Evolutionary conservation across 148 eudicot genomes (phyloP).

Genomic region (Chenopodium album): DNA sequence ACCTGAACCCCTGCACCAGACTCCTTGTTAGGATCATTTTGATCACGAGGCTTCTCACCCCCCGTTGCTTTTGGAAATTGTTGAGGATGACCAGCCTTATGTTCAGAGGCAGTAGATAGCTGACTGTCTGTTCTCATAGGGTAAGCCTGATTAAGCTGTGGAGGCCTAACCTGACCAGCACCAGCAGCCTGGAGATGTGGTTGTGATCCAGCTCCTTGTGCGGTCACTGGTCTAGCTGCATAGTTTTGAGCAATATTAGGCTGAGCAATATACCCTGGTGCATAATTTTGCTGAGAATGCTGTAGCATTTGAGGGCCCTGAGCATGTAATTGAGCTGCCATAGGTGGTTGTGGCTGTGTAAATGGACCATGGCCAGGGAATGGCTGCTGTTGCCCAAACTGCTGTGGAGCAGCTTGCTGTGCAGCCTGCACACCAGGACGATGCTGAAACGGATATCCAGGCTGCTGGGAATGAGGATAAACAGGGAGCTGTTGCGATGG

Average conservation of each 20-base stretch:
- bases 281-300: constrained; percentile 39
- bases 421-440: constrained; percentile 56
- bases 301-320: constrained; percentile 41
- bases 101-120: constrained; percentile 32
- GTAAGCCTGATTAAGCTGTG: constrained; percentile 47
- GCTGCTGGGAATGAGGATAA: constrained; percentile 53
- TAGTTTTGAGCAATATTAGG: constrained; percentile 49
- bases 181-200: constrained; percentile 41
- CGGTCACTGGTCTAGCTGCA: constrained; percentile 45
- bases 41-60: constrained; percentile 35
- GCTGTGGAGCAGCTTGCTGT: constrained; percentile 53
- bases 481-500: constrained; percentile 41
- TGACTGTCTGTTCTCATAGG: constrained; percentile 26
- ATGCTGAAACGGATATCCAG: constrained; percentile 50
- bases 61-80: constrained; percentile 26
- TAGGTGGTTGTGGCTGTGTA: constrained; percentile 35
- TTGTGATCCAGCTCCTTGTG: constrained; percentile 47
- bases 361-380: constrained; percentile 44
- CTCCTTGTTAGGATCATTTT: constrained; percentile 35
- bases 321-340: constrained; percentile 42
- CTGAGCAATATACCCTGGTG: constrained; percentile 35
- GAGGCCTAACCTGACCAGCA: constrained; percentile 52
- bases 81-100: constrained; percentile 37
- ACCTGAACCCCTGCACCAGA: constrained; percentile 30
- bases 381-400: constrained; percentile 54